These are phyloP conservation scores for Penicillium lividum DNA, from an alignment of 495 filamentous ascomycete genomes.

Conservation along the genomic window DNA sequence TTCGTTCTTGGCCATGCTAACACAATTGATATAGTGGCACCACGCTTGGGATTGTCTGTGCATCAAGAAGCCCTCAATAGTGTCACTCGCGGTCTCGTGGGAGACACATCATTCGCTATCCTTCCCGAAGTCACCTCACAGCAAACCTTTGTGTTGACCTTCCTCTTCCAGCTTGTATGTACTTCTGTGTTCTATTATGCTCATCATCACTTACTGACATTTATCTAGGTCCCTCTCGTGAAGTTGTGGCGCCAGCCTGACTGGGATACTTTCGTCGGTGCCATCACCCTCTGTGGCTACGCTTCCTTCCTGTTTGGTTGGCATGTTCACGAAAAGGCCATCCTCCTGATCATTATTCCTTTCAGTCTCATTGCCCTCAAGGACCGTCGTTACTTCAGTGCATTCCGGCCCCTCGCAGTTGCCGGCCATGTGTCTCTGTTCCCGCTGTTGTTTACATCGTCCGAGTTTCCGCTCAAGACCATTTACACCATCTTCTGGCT, in stretches of 20 bases:
- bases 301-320: conserved; percentile 97
- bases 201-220: neutral
- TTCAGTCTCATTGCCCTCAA: conserved; percentile 93
- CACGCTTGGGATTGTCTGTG: conserved; percentile 70
- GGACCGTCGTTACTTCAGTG: conserved; percentile 87
- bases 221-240: conserved; percentile 60
- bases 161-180: conserved; percentile 75
- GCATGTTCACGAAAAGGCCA: conserved; percentile 98
- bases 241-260: conserved; percentile 64
- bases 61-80: conserved; percentile 76
- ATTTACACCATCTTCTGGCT: conserved; percentile 54
- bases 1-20: neutral
- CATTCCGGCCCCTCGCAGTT: conserved; percentile 88
- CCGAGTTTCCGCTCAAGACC: conserved; percentile 87
- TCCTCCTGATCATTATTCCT: conserved; percentile 92
- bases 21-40: conserved; percentile 62
- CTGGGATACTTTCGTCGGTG: conserved; percentile 81
- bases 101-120: conserved; percentile 93
- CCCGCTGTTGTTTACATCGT: conserved; percentile 86
- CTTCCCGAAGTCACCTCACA: conserved; percentile 82
- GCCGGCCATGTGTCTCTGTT: conserved; percentile 95
- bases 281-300: conserved; percentile 92
- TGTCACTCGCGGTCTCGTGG: conserved; percentile 88
- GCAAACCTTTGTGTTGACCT: conserved; percentile 77
- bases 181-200: neutral